Percentiles rank a stretch among this genome's conserved stretches.
These are phyloP conservation scores for Suillus lakei DNA, from an alignment of 768 basidiomycete genomes.

Conservation along the genomic window DNA sequence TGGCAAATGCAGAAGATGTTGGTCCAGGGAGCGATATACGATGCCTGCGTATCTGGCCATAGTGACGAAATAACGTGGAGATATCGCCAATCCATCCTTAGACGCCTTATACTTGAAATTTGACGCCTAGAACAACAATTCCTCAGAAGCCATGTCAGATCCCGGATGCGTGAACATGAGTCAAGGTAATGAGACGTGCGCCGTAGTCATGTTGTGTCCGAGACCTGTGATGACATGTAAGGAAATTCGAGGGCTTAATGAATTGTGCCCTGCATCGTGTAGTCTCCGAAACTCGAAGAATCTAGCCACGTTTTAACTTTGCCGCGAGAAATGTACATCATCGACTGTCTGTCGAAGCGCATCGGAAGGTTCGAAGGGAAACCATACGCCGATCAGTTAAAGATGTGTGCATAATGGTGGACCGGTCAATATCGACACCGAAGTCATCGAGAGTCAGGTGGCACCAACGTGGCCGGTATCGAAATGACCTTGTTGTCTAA, in stretches of 20 bases:
- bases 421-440: not conserved
- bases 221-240: not conserved
- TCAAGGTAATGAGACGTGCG: not conserved
- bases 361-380: not conserved
- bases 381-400: not conserved
- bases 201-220: not conserved
- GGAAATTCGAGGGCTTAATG: not conserved
- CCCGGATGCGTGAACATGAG: not conserved
- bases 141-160: not conserved
- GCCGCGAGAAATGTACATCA: not conserved
- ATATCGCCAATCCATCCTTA: not conserved
- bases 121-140: not conserved
- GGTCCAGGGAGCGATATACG: conserved; percentile 32
- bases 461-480: not conserved
- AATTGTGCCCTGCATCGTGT: not conserved
- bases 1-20: conserved; percentile 35
- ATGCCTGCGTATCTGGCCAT: conserved; percentile 30
- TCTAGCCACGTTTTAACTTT: not conserved
- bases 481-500: not conserved
- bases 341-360: not conserved
- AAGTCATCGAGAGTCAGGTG: not conserved
- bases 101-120: not conserved
- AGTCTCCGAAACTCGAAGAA: not conserved
- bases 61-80: not conserved
- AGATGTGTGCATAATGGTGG: not conserved